A percentile compares a stretch with the other conserved stretches of the same genome.
Conservation (phyloP, 106 monocot species). For the Cymbidium sinense region DNA sequence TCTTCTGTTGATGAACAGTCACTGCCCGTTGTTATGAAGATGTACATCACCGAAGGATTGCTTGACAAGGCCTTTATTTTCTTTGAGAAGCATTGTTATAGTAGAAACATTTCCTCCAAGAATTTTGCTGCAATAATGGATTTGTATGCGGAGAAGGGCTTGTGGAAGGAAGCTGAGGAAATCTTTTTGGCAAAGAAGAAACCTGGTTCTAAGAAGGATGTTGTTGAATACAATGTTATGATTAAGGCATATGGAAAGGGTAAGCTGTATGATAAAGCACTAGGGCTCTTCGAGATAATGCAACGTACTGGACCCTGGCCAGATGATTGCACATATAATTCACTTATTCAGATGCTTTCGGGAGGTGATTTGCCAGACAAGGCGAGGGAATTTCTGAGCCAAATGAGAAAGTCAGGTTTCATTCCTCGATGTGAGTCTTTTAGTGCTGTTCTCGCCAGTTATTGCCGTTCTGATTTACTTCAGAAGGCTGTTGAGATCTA, state of each 20-base stretch:
- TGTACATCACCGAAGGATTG: conserved; percentile 65
- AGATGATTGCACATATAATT: conserved; percentile 82
- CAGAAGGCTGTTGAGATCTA: conserved; percentile 42
- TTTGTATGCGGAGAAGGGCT: conserved; percentile 70
- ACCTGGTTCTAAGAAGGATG: conserved; percentile 25
- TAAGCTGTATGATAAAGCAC: conserved; percentile 63
- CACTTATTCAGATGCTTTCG: conserved; percentile 77
- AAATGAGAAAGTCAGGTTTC: conserved; percentile 50
- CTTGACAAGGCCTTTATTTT: conserved; percentile 42
- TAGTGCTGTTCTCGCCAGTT: conserved; percentile 51
- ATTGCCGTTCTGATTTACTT: conserved; percentile 21
- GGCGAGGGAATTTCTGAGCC: conserved; percentile 41
- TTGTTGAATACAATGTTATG: conserved; percentile 77
- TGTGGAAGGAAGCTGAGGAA: conserved; percentile 72
- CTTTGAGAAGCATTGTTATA: conserved; percentile 49
- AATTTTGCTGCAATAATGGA: conserved; percentile 70
- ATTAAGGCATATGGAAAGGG: conserved; percentile 78
- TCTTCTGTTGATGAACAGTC: conserved; percentile 54
- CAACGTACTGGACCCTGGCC: conserved; percentile 45
- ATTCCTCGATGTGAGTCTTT: conserved; percentile 61
- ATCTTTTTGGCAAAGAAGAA: conserved; percentile 36
- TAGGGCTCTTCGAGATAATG: conserved; percentile 62
- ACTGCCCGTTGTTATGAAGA: conserved; percentile 54
- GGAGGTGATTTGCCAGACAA: conserved; percentile 37
- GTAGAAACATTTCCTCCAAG: conserved; percentile 41